Base-by-base conservation (phyloP, 2,329 filamentous ascomycete species). In the Chaetothyriales sp. region DNA sequence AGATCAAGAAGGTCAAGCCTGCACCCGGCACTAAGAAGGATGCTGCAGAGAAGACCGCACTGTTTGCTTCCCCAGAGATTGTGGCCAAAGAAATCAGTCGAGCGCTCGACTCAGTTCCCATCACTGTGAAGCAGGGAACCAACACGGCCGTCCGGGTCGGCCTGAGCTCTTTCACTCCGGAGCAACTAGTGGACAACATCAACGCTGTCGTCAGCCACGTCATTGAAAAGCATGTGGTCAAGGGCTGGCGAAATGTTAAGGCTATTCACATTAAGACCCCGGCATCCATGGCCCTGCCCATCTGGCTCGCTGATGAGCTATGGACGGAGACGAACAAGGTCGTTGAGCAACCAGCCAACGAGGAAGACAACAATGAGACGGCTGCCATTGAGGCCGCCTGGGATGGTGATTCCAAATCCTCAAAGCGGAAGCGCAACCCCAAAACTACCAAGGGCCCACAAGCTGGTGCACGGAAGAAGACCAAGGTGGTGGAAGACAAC, bases 301-400 rank as follows among this genome's bases (percentile, higher is more conserved):
- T 98, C 64, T 98, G 88, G 86, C 72, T 95, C 64, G 85, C 90
- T 3, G 83, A 88, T 59, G 88, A 95, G 74, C 74, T 98, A 57
- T 98, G 92, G 88, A 78, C 83, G 53, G 76, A 80, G 54, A 81
- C 86, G 20, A 51, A 51, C 62, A 79, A 95, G 5, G 71, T 92
- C 44, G 70, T 73, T 5, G 71, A 77, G 56, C 69, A 66, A 42
- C 62, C 44, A 65, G 42, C 58, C 51, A 12, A 63, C 57, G 48
- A 61, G 62, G 46, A 64, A 65, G 42, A 59, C 51, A 12, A 63
- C 57, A 47, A 61, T 62, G 46, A 64, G 63, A 43, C 60, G 58
- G 48, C 54, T 15, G 53, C 44, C 10, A 44, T 43, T 8, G 52
- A 56, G 22, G 51, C 47, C 15, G 15, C 47, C 19, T 22, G 45